Evolutionary conservation across 2,329 filamentous ascomycete genomes (phyloP).

Genomic region (Corinectria fuckeliana): DNA sequence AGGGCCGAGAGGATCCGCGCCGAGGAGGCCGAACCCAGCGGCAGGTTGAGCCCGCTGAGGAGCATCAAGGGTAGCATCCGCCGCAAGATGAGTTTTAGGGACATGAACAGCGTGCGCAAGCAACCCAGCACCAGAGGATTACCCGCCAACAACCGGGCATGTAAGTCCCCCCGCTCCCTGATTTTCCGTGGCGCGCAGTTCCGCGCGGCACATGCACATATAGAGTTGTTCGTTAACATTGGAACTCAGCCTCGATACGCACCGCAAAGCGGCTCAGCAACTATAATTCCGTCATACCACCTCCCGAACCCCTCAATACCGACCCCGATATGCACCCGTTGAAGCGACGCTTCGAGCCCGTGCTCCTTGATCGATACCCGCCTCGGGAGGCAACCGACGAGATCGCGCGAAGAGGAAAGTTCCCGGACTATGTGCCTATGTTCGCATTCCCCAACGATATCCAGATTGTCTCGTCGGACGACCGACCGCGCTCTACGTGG

Average conservation of each 20-base stretch:
- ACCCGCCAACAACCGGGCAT: slow-evolving; percentile 42
- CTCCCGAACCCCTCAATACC: slow-evolving; percentile 86
- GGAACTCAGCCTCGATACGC: slow-evolving; percentile 62
- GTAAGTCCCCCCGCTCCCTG: slow-evolving; percentile 45
- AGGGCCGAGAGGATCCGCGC: slow-evolving; percentile 82
- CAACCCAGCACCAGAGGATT: slow-evolving; percentile 77
- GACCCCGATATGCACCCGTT: slow-evolving; percentile 95
- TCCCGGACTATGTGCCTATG: slow-evolving; percentile 98
- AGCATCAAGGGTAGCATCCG: slow-evolving; percentile 84
- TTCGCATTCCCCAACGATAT: slow-evolving; percentile 99
- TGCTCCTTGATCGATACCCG: slow-evolving; percentile 93
- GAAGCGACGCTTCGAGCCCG: slow-evolving; percentile 91
- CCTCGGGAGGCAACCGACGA: slow-evolving; percentile 84
- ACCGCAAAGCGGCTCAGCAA: slow-evolving; percentile 91
- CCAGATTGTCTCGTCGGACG: slow-evolving; percentile 93
- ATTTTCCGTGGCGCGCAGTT: neutral
- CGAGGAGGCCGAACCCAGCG: slow-evolving; percentile 66
- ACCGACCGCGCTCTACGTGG: slow-evolving; percentile 94
- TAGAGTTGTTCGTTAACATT: slow-evolving; percentile 38
- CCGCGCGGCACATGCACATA: neutral
- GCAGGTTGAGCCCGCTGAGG: slow-evolving; percentile 61
- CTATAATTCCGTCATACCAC: slow-evolving; percentile 97
- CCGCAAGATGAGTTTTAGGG: slow-evolving; percentile 88
- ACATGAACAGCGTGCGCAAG: slow-evolving; percentile 94
- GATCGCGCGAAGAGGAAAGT: slow-evolving; percentile 77